Base-by-base conservation (phyloP, 225 moss, liverwort and hornwort species). In the Lunularia cruciata region DNA sequence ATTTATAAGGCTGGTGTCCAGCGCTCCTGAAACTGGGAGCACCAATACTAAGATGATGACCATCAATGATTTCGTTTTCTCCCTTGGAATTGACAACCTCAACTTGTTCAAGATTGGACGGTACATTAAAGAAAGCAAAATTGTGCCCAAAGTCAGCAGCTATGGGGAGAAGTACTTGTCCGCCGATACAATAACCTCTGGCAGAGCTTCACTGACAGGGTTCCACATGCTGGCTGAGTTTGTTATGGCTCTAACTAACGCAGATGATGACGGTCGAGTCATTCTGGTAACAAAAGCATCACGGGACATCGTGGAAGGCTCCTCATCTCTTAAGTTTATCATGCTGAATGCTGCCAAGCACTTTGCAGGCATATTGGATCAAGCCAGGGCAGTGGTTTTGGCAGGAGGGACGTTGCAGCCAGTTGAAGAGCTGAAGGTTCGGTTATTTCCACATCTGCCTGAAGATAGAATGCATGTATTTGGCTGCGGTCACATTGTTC, bases 341-440 rank as follows among this genome's bases (percentile, higher is more conserved):
- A 92, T 96, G 96, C 75, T 96, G 61, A 96, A 96, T 73, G 90
- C 90, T 55, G 87, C 89, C 20, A 98, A 89, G 74, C 89, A 98
- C 77, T 98, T 98, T 53, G 80, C 79, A 22, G 89, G 92, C 81
- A 85, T 98, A 73, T 69, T 78, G 70, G 60, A 63, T 16, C 71
- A 74, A 78, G 89, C 90, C 15, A 85, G 92, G 76, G 86, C 90
- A 47, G 92, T 98, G 38, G 75, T 98, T 48, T 76, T 98, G 74
- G 90, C 96, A 49, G 96, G 96, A 82, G 96, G 96, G 57, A 98
- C 96, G 45, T 74, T 98, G 72, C 92, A 98, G 77, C 96, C 96
- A 60, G 83, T 96, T 53, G 84, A 92, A 65, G 92, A 92, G 76
- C 86, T 98, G 65, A 79, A 82, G 58, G 82, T 88, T 74, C 89